These are phyloP conservation scores for Ambispora gerdemannii DNA, from an alignment of 192 early-diverging fungal genomes.

Conservation along the genomic window DNA sequence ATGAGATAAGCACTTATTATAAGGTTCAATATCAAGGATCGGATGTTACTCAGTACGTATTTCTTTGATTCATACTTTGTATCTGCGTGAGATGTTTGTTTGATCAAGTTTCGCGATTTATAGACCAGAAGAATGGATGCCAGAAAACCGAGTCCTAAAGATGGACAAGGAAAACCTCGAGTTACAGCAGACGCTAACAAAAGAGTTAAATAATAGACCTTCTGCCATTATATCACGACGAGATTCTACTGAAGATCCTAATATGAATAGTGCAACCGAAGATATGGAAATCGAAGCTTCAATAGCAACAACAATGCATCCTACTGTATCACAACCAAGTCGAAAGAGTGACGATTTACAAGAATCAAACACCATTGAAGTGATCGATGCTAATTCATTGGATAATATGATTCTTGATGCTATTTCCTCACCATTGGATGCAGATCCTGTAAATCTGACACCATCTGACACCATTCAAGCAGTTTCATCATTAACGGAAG, in stretches of 20 bases:
- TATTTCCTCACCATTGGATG: too few species aligned
- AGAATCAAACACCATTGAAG: too few species aligned
- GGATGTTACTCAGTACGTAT: neutral
- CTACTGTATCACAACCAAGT: too few species aligned
- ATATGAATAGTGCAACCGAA: neutral
- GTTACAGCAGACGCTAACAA: neutral
- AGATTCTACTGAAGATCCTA: too few species aligned
- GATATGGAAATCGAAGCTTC: neutral
- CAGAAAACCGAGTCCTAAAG: neutral
- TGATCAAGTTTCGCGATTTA: neutral
- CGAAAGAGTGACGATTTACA: too few species aligned
- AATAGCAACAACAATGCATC: neutral
- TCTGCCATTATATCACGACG: neutral
- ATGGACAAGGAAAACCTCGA: neutral
- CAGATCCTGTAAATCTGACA: too few species aligned
- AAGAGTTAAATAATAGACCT: neutral
- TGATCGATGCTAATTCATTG: too few species aligned
- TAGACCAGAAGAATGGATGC: neutral
- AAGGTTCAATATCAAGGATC: neutral
- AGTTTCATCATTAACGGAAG: too few species aligned
- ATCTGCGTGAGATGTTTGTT: neutral
- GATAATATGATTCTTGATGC: too few species aligned
- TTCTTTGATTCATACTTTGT: neutral
- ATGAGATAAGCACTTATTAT: neutral
- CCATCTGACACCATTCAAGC: too few species aligned